phyloP scores from a whole-genome alignment of 1,284 basidiomycete genomes.

The Leccinum brunneo-olivaceum region DNA sequence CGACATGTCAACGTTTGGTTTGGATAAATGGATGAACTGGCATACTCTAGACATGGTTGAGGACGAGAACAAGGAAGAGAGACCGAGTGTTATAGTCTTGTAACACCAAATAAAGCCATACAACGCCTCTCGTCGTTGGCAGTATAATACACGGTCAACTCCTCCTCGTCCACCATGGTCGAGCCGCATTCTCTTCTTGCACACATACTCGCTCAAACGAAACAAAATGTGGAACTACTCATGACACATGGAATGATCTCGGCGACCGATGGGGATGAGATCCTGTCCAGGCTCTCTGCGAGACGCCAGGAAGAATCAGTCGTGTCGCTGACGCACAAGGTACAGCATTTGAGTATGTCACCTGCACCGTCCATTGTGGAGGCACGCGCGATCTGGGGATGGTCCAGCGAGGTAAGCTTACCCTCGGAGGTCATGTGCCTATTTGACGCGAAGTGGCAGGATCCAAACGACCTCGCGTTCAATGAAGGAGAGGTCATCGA shows the following conservation, averaged over 20 bases:
- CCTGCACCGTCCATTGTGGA: slow-evolving; percentile 21
- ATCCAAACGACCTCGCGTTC: slow-evolving; percentile 37
- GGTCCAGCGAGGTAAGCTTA: slow-evolving; percentile 25
- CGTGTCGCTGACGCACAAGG: slow-evolving; percentile 20
- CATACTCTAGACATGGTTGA: slow-evolving; percentile 31
- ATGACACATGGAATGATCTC: slow-evolving; percentile 54
- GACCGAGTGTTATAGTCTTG: slow-evolving; percentile 8
- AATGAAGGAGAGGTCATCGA: slow-evolving; percentile 33
- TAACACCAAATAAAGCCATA: slow-evolving; percentile 26
- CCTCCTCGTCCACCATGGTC: slow-evolving; percentile 13
- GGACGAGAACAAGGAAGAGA: slow-evolving; percentile 7
- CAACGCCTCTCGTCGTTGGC: neutral
- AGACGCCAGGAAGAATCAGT: slow-evolving; percentile 10
- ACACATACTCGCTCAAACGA: slow-evolving; percentile 59
- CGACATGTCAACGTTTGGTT: slow-evolving; percentile 1
- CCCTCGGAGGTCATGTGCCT: slow-evolving; percentile 7
- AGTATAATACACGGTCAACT: slow-evolving; percentile 14
- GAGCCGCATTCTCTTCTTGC: slow-evolving; percentile 19
- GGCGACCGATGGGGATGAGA: slow-evolving; percentile 45
- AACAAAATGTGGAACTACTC: slow-evolving; percentile 61
- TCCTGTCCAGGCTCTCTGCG: slow-evolving; percentile 43
- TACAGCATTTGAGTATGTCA: slow-evolving; percentile 23
- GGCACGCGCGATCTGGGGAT: slow-evolving; percentile 28
- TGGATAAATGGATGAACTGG: neutral
- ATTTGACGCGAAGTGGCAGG: slow-evolving; percentile 34